Evolutionary conservation across 345 rosid genomes (phyloP).

Genomic region (Aegle marmelos): DNA sequence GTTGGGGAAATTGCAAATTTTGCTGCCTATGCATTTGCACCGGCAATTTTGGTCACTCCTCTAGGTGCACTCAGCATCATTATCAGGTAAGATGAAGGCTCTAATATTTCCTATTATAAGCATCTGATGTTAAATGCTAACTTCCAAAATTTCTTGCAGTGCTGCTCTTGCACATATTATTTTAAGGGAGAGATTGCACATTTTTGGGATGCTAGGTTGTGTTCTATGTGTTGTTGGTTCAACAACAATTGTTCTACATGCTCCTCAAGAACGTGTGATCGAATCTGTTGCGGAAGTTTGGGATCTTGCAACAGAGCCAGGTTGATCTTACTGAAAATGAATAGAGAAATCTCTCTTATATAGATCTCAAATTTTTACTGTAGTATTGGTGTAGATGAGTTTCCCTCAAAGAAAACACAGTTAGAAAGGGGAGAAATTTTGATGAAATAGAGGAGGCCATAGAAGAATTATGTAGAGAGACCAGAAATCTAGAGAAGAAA

Average conservation of each 20-base stretch:
- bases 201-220: constrained; percentile 96
- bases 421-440: too few species aligned
- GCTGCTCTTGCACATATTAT: constrained; percentile 91
- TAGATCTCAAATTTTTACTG: not conserved
- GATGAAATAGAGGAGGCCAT: too few species aligned
- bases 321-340: constrained; percentile 27
- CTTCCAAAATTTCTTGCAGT: constrained; percentile 44
- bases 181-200: constrained; percentile 73
- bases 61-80: constrained; percentile 96
- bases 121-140: constrained; percentile 8
- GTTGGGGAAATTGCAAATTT: constrained; percentile 97
- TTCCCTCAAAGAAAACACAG: too few species aligned
- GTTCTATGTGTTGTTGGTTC: constrained; percentile 94
- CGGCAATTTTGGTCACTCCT: constrained; percentile 94
- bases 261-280: constrained; percentile 91
- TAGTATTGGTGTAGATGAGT: not conserved
- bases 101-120: not conserved
- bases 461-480: too few species aligned
- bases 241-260: constrained; percentile 89
- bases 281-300: constrained; percentile 88
- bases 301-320: constrained; percentile 99
- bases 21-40: constrained; percentile 98
- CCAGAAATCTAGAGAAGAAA: too few species aligned
- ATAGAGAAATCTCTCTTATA: not conserved
- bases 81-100: constrained; percentile 53